Evolutionary conservation across 2,329 filamentous ascomycete species (phyloP).

Genomic region (Gyromitra esculenta): DNA sequence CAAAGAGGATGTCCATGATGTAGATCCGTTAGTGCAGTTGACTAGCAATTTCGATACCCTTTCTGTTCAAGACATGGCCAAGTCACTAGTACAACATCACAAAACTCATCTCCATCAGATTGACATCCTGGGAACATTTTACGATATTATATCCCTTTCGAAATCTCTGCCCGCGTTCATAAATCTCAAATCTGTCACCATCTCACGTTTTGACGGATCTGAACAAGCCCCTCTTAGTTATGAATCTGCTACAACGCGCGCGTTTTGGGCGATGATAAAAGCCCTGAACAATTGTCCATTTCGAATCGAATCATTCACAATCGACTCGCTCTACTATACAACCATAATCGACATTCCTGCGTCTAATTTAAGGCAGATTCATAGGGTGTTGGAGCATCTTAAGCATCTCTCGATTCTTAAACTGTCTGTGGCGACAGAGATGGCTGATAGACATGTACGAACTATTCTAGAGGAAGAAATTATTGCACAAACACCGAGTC

Average conservation of each 20-base stretch:
- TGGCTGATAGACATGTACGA: not conserved
- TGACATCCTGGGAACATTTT: conserved; percentile 52
- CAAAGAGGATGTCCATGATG: conserved; percentile 41
- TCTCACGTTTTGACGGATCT: conserved; percentile 34
- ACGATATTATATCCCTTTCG: conserved; percentile 50
- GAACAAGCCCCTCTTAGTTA: not conserved
- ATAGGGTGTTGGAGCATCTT: conserved; percentile 30
- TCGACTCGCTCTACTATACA: conserved; percentile 37
- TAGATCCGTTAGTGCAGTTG: conserved; percentile 34
- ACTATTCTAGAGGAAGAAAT: conserved; percentile 32
- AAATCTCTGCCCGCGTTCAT: conserved; percentile 45
- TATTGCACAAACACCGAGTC: conserved; percentile 9
- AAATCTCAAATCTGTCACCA: conserved; percentile 41
- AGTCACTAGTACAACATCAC: conserved; percentile 37
- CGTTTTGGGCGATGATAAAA: conserved; percentile 51
- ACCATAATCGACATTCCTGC: conserved; percentile 22
- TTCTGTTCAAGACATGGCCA: conserved; percentile 36
- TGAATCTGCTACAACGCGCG: conserved; percentile 39
- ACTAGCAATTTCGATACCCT: conserved; percentile 5
- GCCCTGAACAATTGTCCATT: conserved; percentile 45
- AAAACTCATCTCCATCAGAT: conserved; percentile 44
- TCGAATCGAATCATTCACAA: conserved; percentile 37
- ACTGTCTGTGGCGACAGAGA: conserved; percentile 7
- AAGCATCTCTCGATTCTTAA: conserved; percentile 31
- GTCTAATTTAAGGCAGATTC: conserved; percentile 34